Evolutionary conservation across 345 rosid species (phyloP), one percentile per base, ranked within the genome.

Genomic region (Sonneratia caseolaris): DNA sequence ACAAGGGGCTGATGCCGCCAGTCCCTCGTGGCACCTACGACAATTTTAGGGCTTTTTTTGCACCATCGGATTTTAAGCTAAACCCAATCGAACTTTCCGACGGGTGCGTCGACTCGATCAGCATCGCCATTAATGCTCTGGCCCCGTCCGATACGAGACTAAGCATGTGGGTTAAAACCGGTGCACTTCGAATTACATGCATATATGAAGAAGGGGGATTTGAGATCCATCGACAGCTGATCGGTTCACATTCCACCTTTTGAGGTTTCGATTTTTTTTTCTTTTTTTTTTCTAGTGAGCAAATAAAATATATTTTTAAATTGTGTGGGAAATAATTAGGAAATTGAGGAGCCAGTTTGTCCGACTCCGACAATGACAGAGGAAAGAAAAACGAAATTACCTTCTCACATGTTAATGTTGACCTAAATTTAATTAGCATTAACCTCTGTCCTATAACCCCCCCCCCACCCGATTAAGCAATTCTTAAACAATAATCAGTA

Each of bases 351-450:
- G 56, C 45, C 66, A 36, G n/a, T 6, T 32, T 35, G 59, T 32
- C 56, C 71, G 47, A 49, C 36, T 69, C 71, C 68, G 35, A 56
- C 73, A 53, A 27, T 27, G 32, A 40, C 43, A 40, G 9, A 40
- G 9, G 9, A 8, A 53, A 18, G 59, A 15, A 19, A 53, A 53
- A 53, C 2, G n/a, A 53, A 18, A 19, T 53, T 53, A 18, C 59
- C 24, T 35, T 24, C 36, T 73, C 75, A 73, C 75, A 73, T 73
- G 75, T 66, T 73, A 73, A 56, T 70, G 75, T 66, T 73, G 75
- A 73, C 75, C 75, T 53, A 65, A 24, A 65, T 7, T 65, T 35
- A 35, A 35, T 65, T 59, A 59, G 16, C 45, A 51, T 68, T 64
- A 61, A 66, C 75, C 66, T 32, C 35, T 73, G 75, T 73, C 32